phyloP scores from a whole-genome alignment of 2,329 filamentous ascomycete genomes.

The Verticillium albo-atrum region DNA sequence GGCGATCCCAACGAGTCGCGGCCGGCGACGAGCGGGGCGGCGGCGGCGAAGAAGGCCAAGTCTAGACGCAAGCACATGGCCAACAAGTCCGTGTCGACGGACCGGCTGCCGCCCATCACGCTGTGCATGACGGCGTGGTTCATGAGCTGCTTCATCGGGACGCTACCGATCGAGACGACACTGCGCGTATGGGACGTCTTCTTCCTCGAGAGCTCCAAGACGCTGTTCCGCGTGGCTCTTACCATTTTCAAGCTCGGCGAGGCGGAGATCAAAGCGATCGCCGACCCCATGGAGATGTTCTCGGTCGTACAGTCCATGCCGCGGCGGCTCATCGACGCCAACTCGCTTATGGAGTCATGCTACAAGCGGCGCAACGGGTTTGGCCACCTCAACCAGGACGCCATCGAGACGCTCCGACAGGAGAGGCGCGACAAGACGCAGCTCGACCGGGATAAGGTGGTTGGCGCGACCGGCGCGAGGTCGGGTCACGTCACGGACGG shows the following conservation, averaged over 20 bases:
- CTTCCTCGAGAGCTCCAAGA: slow-evolving; percentile 93
- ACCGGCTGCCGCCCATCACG: slow-evolving; percentile 78
- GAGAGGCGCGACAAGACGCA: slow-evolving; percentile 58
- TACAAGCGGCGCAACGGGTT: slow-evolving; percentile 78
- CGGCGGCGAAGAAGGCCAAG: slow-evolving; percentile 15
- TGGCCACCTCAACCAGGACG: slow-evolving; percentile 74
- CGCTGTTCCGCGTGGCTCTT: slow-evolving; percentile 85
- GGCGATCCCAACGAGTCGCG: slow-evolving; percentile 32
- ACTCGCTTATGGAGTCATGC: slow-evolving; percentile 75
- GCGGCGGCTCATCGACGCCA: slow-evolving; percentile 75
- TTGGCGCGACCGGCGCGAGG: too few species aligned
- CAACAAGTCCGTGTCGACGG: slow-evolving; percentile 30
- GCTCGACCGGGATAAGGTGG: slow-evolving; percentile 27
- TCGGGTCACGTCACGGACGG: slow-evolving; percentile 25
- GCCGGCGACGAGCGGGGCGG: slow-evolving; percentile 19
- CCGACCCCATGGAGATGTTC: slow-evolving; percentile 92
- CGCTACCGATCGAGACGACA: slow-evolving; percentile 84
- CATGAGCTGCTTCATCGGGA: slow-evolving; percentile 95
- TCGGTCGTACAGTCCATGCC: slow-evolving; percentile 88
- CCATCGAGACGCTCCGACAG: slow-evolving; percentile 70
- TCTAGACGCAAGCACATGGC: slow-evolving; percentile 33
- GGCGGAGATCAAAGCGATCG: slow-evolving; percentile 70
- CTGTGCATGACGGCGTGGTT: slow-evolving; percentile 95
- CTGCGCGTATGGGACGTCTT: slow-evolving; percentile 93
- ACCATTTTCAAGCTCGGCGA: slow-evolving; percentile 90